A percentile compares a stretch with the other conserved stretches of the same genome.
Conservation (phyloP, 495 filamentous ascomycete genomes). For the Xylaria intraflava region DNA sequence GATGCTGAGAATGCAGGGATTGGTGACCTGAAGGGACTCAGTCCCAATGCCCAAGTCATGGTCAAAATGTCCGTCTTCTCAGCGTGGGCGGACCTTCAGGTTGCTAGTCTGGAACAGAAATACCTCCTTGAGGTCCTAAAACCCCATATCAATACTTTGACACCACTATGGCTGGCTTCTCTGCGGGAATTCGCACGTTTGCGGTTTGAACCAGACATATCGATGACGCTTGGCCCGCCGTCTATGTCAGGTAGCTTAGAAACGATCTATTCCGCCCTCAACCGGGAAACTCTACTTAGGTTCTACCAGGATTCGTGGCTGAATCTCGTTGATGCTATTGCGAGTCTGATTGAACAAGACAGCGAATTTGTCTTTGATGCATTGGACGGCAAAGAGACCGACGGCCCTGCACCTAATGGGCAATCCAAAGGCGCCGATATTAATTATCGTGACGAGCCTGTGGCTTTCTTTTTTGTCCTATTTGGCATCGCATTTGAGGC, state of each 20-base stretch:
- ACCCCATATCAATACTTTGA: conserved; percentile 80
- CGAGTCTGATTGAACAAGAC: conserved; percentile 93
- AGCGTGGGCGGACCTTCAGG: conserved; percentile 98
- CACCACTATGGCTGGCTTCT: conserved; percentile 88
- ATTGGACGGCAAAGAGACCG: conserved; percentile 73
- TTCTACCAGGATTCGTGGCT: conserved; percentile 99
- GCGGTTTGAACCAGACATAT: conserved; percentile 94
- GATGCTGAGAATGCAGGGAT: conserved; percentile 81
- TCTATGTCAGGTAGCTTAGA: conserved; percentile 74
- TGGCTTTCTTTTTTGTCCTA: conserved; percentile 97
- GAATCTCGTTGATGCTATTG: conserved; percentile 93
- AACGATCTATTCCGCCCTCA: conserved; percentile 85
- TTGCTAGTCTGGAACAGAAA: conserved; percentile 86
- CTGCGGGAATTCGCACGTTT: conserved; percentile 89
- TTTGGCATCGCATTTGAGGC: conserved; percentile 97
- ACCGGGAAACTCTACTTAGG: conserved; percentile 85
- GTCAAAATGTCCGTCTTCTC: conserved; percentile 94
- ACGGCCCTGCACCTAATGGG: conserved; percentile 44
- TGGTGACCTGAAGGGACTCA: conserved; percentile 86
- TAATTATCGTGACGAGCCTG: conserved; percentile 95
- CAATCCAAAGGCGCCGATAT: conserved; percentile 60
- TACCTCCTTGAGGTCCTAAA: conserved; percentile 86
- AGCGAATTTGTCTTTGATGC: conserved; percentile 97
- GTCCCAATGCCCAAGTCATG: conserved; percentile 96
- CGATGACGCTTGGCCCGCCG: conserved; percentile 69